These are phyloP conservation scores for Nicotiana benthamiana DNA, from an alignment of 257 asterid genomes.

Conservation along the genomic window DNA sequence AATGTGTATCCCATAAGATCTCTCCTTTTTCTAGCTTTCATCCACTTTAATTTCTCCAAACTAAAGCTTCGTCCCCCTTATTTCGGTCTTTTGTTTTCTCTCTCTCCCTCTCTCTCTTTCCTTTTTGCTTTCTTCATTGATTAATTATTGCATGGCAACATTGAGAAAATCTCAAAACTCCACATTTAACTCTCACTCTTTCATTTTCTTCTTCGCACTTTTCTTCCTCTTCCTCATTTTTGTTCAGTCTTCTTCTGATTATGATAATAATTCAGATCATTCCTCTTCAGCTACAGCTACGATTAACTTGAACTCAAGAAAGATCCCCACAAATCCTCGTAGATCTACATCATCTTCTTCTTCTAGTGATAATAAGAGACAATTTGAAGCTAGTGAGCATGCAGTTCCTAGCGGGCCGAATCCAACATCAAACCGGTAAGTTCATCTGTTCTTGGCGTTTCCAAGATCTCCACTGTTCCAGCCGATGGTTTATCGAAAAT, in stretches of 20 bases:
- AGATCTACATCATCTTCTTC: not conserved
- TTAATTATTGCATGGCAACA: conserved; percentile 57
- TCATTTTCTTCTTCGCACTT: not conserved
- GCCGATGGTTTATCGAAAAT: no score
- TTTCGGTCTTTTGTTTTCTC: not conserved
- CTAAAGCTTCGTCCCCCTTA: conserved; percentile 4
- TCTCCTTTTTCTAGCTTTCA: conserved; percentile 17
- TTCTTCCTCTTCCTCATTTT: not conserved
- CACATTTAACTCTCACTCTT: not conserved
- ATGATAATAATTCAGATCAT: not conserved
- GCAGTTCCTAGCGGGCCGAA: conserved; percentile 89
- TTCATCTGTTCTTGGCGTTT: not conserved
- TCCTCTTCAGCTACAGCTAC: not conserved
- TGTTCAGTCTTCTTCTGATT: not conserved
- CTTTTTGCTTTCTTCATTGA: not conserved
- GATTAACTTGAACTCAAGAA: not conserved
- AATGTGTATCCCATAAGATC: conserved; percentile 33
- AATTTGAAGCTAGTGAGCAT: conserved; percentile 50
- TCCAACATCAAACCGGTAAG: conserved; percentile 58
- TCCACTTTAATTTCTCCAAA: conserved; percentile 15
- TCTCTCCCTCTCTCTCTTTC: not conserved
- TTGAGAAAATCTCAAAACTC: conserved; percentile 8
- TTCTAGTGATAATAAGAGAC: conserved; percentile 12
- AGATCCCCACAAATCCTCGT: not conserved
- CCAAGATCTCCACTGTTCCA: not conserved